Evolutionary conservation across 345 rosid genomes (phyloP).

Genomic region (Aquilaria sinensis): DNA sequence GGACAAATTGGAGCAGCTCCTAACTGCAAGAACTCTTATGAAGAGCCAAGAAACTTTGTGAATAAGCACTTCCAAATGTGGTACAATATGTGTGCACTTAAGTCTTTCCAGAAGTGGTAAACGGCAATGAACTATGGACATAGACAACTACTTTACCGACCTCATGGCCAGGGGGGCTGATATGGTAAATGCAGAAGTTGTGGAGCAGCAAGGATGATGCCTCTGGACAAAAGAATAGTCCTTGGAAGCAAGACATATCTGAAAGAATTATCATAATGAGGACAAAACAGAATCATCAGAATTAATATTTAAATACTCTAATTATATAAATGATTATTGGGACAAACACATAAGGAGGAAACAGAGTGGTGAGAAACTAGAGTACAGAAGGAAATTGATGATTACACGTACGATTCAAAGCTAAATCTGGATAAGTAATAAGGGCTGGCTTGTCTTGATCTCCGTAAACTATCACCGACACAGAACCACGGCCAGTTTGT

Average conservation of each 20-base stretch:
- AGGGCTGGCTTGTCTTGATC: slow-evolving; percentile 82
- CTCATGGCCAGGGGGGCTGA: slow-evolving; percentile 98
- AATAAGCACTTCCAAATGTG: slow-evolving; percentile 24
- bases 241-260: slow-evolving; percentile 96
- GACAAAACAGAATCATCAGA: slow-evolving; percentile 7
- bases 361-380: no score
- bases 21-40: slow-evolving; percentile 90
- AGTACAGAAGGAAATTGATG: background rate
- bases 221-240: slow-evolving; percentile 89
- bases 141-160: slow-evolving; percentile 41
- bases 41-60: slow-evolving; percentile 29
- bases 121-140: background rate
- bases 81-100: background rate
- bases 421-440: slow-evolving; percentile 89
- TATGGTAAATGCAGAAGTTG: slow-evolving; percentile 94
- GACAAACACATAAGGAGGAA: background rate
- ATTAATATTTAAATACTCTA: background rate
- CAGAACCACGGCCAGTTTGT: slow-evolving; percentile 61
- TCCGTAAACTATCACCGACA: slow-evolving; percentile 80
- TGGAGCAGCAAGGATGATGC: slow-evolving; percentile 82
- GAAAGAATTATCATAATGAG: slow-evolving; percentile 10
- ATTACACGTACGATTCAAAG: slow-evolving; percentile 58
- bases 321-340: background rate
- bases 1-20: slow-evolving; percentile 77
- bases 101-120: slow-evolving; percentile 1